Percentiles rank a stretch among this genome's conserved stretches.
These are phyloP conservation scores for Sugiyamaella paludigena DNA, from an alignment of 1,139 yeast species.

Conservation along the genomic window DNA sequence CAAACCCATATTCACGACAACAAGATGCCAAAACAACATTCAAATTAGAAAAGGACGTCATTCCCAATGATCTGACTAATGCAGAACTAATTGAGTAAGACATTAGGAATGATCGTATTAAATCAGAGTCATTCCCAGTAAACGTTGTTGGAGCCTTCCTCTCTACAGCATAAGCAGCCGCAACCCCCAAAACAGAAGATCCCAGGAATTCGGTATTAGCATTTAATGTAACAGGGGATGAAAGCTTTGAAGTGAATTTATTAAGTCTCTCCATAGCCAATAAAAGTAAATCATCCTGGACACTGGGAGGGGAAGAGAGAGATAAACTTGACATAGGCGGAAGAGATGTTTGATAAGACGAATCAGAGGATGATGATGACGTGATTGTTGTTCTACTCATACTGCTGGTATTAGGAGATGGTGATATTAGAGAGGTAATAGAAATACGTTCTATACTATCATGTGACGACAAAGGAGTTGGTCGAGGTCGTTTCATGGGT, in stretches of 20 bases:
- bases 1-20: conserved; percentile 78
- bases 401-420: conserved; percentile 3
- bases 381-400: too few species aligned
- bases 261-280: conserved; percentile 16
- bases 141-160: conserved; percentile 11
- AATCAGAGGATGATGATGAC: too few species aligned
- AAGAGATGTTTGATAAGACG: conserved; percentile 1
- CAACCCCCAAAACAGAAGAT: conserved; percentile 50
- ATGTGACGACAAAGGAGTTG: conserved; percentile 3
- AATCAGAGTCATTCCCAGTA: conserved; percentile 7
- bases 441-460: conserved; percentile 12
- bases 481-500: conserved; percentile 2
- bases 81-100: conserved; percentile 21
- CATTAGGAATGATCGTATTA: conserved; percentile 19
- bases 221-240: conserved; percentile 4
- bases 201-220: conserved; percentile 55
- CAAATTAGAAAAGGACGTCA: conserved; percentile 51
- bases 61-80: conserved; percentile 34
- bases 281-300: conserved; percentile 11
- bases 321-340: conserved; percentile 18
- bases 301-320: conserved; percentile 6
- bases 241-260: conserved; percentile 9
- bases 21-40: conserved; percentile 66
- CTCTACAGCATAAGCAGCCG: conserved; percentile 61
- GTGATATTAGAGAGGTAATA: conserved; percentile 11